Evolutionary conservation across 1,284 basidiomycete species (phyloP), one percentile per base, ranked within the genome.

Genomic region (Ganoderma leucocontextum): DNA sequence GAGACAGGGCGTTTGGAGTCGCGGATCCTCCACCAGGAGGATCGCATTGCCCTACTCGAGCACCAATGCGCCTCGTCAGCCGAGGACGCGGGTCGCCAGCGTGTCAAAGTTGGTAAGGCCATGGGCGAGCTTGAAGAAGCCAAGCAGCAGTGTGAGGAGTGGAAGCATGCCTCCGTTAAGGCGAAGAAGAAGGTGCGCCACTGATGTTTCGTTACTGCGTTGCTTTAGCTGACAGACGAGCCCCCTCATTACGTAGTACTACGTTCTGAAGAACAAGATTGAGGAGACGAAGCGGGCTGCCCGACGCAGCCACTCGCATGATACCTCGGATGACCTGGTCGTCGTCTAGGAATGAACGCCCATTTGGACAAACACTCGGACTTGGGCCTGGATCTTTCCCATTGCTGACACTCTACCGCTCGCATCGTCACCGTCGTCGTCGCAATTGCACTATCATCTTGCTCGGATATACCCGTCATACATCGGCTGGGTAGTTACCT

Each of bases 111-210:
- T 2, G 65, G 36, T 19, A 60, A 68, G 47, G 35, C 68, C 1
- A 25, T 38, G 41, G 38, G 47, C 8, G 41, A 57, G 15, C 60
- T 66, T 8, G 65, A 64, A 8, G 64, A 59, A 3, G 39, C 44
- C 38, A 42, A 39, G 33, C 19, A 41, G 10, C 63, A 72, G 63
- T 63, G 66, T 42, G 63, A 68, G 5, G 36, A 65, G 33, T 72
- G 68, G 71, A 68, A 62, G 59, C 62, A 67, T 13, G 60, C 63
- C 10, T 70, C 66, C 7, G 61, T 67, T 4, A 68, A 55, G 63
- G 62, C 63, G 7, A 72, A 68, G 61, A 70, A 68, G 69, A 74
- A 74, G 71, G 73, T 69, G 38, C 8, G 65, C 15, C 22, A 61
- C 10, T 15, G 15, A 4, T n/a, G 19, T 57, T 64, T n/a, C 6